phyloP scores from a whole-genome alignment of 495 filamentous ascomycete genomes.

The Umbilicaria muhlenbergii region DNA sequence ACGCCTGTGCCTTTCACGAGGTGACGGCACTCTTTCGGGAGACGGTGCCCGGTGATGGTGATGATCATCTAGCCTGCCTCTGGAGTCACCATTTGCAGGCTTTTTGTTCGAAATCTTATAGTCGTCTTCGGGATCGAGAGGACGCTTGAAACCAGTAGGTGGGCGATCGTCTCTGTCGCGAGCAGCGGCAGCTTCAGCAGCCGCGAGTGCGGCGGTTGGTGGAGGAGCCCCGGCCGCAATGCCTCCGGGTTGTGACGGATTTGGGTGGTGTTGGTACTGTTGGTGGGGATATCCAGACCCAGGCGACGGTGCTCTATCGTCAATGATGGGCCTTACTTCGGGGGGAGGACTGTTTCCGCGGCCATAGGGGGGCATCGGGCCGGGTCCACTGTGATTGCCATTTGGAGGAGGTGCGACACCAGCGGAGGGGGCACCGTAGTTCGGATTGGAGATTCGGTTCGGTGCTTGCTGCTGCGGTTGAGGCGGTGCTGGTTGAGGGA shows the following conservation, averaged over 20 bases:
- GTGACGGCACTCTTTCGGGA: slow-evolving; percentile 39
- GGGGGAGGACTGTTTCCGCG: slow-evolving; percentile 59
- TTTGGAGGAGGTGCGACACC: slow-evolving; percentile 41
- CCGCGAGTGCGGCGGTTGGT: slow-evolving; percentile 54
- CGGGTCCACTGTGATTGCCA: slow-evolving; percentile 28
- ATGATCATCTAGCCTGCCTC: slow-evolving; percentile 73
- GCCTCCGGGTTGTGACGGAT: slow-evolving; percentile 41
- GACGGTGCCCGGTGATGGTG: slow-evolving; percentile 60
- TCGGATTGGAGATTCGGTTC: slow-evolving; percentile 53
- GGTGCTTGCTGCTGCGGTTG: slow-evolving; percentile 33
- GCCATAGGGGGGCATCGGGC: slow-evolving; percentile 37
- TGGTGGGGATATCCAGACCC: slow-evolving; percentile 68
- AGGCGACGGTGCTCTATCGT: slow-evolving; percentile 72
- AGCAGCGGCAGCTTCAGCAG: slow-evolving; percentile 54
- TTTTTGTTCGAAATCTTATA: slow-evolving; percentile 46
- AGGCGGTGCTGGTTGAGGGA: slow-evolving; percentile 46
- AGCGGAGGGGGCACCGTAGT: slow-evolving; percentile 40
- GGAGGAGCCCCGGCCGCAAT: slow-evolving; percentile 68
- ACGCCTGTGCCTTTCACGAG: slow-evolving; percentile 53
- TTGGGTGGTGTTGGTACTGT: slow-evolving; percentile 58
- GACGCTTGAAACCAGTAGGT: slow-evolving; percentile 65
- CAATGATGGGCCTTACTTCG: slow-evolving; percentile 74
- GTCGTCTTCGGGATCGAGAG: slow-evolving; percentile 85
- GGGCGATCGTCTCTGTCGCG: slow-evolving; percentile 75
- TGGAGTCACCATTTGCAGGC: slow-evolving; percentile 70